Conservation (phyloP, 148 eudicot species). For the Amaranthus palmeri region DNA sequence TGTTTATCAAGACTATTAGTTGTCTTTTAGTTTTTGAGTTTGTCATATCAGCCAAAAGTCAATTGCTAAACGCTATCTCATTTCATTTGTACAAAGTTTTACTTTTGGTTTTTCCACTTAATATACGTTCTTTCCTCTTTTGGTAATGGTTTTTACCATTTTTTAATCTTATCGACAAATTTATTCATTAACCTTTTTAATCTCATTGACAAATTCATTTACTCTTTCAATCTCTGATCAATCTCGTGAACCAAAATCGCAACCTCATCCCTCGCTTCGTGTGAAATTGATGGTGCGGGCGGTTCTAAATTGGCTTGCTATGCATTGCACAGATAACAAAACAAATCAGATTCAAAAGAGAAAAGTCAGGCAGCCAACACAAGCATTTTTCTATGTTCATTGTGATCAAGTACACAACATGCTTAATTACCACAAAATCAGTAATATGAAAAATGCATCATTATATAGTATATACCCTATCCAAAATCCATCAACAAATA, state of each 20-base stretch:
- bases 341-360: slow-evolving; percentile 18
- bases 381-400: neutral
- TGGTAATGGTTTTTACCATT: no score
- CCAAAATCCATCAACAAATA: neutral
- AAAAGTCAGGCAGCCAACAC: neutral
- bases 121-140: no score
- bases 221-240: no score
- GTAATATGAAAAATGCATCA: neutral
- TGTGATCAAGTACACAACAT: neutral
- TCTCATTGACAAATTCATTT: no score
- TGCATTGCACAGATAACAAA: slow-evolving; percentile 1
- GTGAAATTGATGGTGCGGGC: slow-evolving; percentile 23
- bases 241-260: neutral
- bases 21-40: no score
- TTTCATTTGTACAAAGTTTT: no score
- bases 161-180: no score
- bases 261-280: slow-evolving; percentile 22
- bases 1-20: no score
- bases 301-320: slow-evolving; percentile 32
- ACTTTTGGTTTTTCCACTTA: no score
- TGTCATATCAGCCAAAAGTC: no score
- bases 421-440: neutral
- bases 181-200: no score
- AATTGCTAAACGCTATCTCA: no score
- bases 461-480: neutral